Conservation (phyloP, 2,329 filamentous ascomycete species). For the Xylaria sp. region DNA sequence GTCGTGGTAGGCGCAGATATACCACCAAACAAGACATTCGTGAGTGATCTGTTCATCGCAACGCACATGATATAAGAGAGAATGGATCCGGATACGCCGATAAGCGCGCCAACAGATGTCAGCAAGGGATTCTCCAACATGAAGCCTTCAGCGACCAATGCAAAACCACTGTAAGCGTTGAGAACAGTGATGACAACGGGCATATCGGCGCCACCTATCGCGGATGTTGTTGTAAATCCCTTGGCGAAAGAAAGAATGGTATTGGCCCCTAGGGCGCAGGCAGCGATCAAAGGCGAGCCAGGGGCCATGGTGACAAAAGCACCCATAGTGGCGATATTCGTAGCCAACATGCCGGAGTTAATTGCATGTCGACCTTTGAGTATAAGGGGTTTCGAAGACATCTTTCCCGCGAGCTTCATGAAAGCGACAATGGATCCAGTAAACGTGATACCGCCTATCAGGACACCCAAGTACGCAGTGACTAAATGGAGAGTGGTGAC, state of each 20-base stretch:
- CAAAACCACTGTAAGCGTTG: constrained; percentile 88
- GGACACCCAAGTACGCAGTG: constrained; percentile 77
- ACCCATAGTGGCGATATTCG: constrained; percentile 77
- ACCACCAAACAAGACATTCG: constrained; percentile 83
- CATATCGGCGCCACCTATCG: constrained; percentile 92
- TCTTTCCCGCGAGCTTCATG: constrained; percentile 74
- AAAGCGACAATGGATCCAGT: constrained; percentile 88
- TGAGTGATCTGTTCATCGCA: constrained; percentile 87
- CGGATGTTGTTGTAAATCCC: constrained; percentile 80
- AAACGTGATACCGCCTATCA: constrained; percentile 85
- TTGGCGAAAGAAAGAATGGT: constrained; percentile 75
- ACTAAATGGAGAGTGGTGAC: constrained; percentile 77
- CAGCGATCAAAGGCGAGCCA: constrained; percentile 71
- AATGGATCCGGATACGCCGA: constrained; percentile 83
- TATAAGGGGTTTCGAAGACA: constrained; percentile 70
- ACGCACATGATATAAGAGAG: constrained; percentile 83
- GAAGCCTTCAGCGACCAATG: constrained; percentile 81
- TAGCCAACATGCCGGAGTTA: constrained; percentile 68
- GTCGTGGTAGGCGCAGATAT: constrained; percentile 58
- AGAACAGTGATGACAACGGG: constrained; percentile 85
- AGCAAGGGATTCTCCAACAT: constrained; percentile 86
- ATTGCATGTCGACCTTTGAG: constrained; percentile 70
- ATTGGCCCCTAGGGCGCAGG: constrained; percentile 70
- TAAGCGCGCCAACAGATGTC: constrained; percentile 79
- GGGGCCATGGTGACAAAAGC: constrained; percentile 78